These are phyloP conservation scores for Daldinia sp. DNA, from an alignment of 2,329 filamentous ascomycete species.

Conservation along the genomic window DNA sequence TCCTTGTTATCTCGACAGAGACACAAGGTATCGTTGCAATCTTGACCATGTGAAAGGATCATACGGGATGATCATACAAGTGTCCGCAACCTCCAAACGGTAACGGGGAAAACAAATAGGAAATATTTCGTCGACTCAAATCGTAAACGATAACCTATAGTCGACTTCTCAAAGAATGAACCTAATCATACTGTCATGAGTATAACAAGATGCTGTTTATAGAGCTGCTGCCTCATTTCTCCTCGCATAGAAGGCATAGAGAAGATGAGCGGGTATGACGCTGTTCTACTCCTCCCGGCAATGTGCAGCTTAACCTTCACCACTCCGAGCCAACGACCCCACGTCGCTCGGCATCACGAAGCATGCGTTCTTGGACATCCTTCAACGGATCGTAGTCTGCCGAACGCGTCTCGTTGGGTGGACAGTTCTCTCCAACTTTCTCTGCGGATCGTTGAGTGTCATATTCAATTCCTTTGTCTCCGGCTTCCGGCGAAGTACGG, in stretches of 20 bases:
- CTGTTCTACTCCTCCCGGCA: slow-evolving; percentile 3
- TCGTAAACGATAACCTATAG: slow-evolving; percentile 44
- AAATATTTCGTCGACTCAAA: slow-evolving; percentile 25
- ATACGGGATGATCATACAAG: slow-evolving; percentile 17
- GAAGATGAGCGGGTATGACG: slow-evolving; percentile 3
- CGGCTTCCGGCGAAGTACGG: slow-evolving; percentile 46
- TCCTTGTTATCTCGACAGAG: background rate
- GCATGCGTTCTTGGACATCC: slow-evolving; percentile 50
- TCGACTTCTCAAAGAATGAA: slow-evolving; percentile 51
- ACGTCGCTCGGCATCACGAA: slow-evolving; percentile 51
- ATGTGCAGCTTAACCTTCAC: slow-evolving; percentile 31
- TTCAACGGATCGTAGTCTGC: slow-evolving; percentile 50
- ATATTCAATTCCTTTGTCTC: slow-evolving; percentile 46
- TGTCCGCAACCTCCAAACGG: slow-evolving; percentile 7
- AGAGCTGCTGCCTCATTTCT: slow-evolving; percentile 31
- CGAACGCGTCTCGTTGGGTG: slow-evolving; percentile 52
- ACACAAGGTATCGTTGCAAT: background rate
- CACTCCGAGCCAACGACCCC: slow-evolving; percentile 51
- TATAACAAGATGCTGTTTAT: slow-evolving; percentile 44
- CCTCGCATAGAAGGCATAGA: slow-evolving; percentile 14
- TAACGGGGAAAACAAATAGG: slow-evolving; percentile 6
- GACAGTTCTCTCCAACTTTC: slow-evolving; percentile 61
- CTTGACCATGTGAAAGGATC: slow-evolving; percentile 4
- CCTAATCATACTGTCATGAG: slow-evolving; percentile 50
- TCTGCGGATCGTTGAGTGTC: slow-evolving; percentile 48